Conservation (phyloP, 805 yeast genomes). For the Sugiyamaella valdiviana region DNA sequence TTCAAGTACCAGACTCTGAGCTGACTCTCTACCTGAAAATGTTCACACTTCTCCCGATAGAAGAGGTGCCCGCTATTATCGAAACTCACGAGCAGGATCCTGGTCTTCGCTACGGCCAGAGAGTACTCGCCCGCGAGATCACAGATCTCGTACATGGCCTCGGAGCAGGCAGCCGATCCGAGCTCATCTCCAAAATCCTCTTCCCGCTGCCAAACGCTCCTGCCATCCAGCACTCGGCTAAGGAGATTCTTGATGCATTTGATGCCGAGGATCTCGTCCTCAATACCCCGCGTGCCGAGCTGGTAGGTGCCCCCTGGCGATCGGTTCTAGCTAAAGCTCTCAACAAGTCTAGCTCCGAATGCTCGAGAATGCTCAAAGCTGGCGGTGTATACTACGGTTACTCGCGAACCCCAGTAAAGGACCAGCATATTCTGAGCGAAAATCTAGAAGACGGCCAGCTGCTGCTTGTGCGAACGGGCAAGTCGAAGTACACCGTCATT, state of each 20-base stretch:
- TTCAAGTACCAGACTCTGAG: slow-evolving; percentile 71
- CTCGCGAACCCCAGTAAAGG: slow-evolving; percentile 43
- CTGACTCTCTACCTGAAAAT: slow-evolving; percentile 61
- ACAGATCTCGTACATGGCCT: slow-evolving; percentile 83
- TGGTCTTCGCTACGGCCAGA: slow-evolving; percentile 66
- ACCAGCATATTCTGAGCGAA: slow-evolving; percentile 44
- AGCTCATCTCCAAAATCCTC: slow-evolving; percentile 33
- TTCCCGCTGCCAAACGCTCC: slow-evolving; percentile 9
- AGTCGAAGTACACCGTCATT: slow-evolving; percentile 37
- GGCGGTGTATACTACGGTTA: slow-evolving; percentile 76
- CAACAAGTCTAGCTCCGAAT: slow-evolving; percentile 43
- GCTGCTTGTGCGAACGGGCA: slow-evolving; percentile 68
- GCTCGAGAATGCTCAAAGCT: slow-evolving; percentile 52
- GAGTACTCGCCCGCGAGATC: slow-evolving; percentile 72
- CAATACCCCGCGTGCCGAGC: slow-evolving; percentile 32
- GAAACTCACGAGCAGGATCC: slow-evolving; percentile 51
- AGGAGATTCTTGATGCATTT: slow-evolving; percentile 50
- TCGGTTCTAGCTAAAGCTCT: slow-evolving; percentile 43
- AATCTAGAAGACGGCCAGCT: slow-evolving; percentile 55
- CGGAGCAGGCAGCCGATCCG: slow-evolving; percentile 64
- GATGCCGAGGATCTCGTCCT: slow-evolving; percentile 50
- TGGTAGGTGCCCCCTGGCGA: slow-evolving; percentile 42
- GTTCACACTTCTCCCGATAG: slow-evolving; percentile 71
- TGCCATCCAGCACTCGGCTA: slow-evolving; percentile 32
- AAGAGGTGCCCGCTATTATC: slow-evolving; percentile 50